Conservation (phyloP, 495 filamentous ascomycete genomes). For the Astrothelium subdiscretum region DNA sequence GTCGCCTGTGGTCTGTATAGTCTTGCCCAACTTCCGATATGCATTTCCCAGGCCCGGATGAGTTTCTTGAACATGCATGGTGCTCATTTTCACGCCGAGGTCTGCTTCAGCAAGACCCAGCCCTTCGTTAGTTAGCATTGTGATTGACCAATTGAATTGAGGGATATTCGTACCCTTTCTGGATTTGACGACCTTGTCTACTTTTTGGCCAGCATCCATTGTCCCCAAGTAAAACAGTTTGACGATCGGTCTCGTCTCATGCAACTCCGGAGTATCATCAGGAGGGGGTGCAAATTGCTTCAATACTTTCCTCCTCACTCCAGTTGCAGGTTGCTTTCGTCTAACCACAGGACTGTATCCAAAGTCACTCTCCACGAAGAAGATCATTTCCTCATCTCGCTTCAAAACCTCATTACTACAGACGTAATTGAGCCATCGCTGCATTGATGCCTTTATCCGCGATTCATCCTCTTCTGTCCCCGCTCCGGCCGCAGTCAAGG, state of each 20-base stretch:
- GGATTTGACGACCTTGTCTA: slow-evolving; percentile 85
- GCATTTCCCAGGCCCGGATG: slow-evolving; percentile 79
- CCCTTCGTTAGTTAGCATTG: slow-evolving; percentile 38
- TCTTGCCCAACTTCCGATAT: slow-evolving; percentile 88
- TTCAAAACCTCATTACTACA: slow-evolving; percentile 87
- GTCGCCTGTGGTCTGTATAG: slow-evolving; percentile 85
- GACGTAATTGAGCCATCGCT: slow-evolving; percentile 89
- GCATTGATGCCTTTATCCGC: slow-evolving; percentile 76
- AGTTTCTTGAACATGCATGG: slow-evolving; percentile 77
- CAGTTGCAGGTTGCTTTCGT: slow-evolving; percentile 94
- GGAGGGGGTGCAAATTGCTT: slow-evolving; percentile 98
- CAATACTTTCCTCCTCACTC: slow-evolving; percentile 83
- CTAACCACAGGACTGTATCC: slow-evolving; percentile 93
- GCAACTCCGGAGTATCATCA: slow-evolving; percentile 91
- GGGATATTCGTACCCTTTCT: slow-evolving; percentile 57
- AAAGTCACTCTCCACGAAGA: slow-evolving; percentile 97
- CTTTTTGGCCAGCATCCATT: slow-evolving; percentile 92
- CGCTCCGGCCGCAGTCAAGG: slow-evolving; percentile 82
- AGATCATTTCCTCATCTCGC: slow-evolving; percentile 88
- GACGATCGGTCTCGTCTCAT: slow-evolving; percentile 76
- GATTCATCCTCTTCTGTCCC: slow-evolving; percentile 95
- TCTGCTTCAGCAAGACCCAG: slow-evolving; percentile 89
- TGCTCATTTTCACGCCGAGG: slow-evolving; percentile 76
- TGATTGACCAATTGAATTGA: background rate
- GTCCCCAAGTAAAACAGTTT: slow-evolving; percentile 93